A percentile compares a stretch with the other conserved stretches of the same genome.
Evolutionary conservation across 352 stramenopile genomes (phyloP).

Genomic region (Phytophthora megakarya): DNA sequence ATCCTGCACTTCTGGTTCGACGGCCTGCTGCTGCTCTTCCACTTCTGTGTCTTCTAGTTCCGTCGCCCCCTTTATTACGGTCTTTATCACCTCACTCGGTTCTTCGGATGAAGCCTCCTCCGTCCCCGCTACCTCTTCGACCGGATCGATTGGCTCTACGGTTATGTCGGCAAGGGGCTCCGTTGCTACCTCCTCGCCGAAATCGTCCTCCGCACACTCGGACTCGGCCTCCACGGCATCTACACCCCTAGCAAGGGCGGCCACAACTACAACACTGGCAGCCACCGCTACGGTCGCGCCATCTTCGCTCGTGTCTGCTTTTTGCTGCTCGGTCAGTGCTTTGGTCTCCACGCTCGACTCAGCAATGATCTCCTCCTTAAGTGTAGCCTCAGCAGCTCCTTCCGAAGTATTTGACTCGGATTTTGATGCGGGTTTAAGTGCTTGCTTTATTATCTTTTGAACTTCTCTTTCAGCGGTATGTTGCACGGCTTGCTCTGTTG

Average conservation of each 20-base stretch:
- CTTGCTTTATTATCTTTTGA: neutral
- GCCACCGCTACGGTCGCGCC: neutral
- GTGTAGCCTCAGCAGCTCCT: neutral
- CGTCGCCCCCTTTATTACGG: neutral
- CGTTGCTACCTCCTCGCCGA: conserved; percentile 1
- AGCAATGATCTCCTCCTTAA: neutral
- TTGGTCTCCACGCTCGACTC: neutral
- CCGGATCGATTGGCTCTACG: neutral
- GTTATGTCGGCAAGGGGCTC: neutral
- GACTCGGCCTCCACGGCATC: conserved; percentile 12
- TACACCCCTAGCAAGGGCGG: conserved; percentile 2
- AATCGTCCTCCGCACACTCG: conserved; percentile 9
- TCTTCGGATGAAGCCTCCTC: neutral
- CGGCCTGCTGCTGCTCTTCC: neutral
- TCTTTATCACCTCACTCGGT: neutral
- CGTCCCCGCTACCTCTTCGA: neutral
- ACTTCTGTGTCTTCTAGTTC: neutral
- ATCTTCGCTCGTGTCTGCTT: neutral
- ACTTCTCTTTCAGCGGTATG: neutral
- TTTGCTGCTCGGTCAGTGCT: neutral
- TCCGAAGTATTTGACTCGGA: neutral
- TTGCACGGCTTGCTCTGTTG: neutral
- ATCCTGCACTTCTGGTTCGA: conserved; percentile 10
- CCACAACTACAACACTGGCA: conserved; percentile 12
- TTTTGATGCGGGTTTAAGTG: neutral